phyloP scores from a whole-genome alignment of 495 filamentous ascomycete genomes.

The Penicillium psychrofluorescens region DNA sequence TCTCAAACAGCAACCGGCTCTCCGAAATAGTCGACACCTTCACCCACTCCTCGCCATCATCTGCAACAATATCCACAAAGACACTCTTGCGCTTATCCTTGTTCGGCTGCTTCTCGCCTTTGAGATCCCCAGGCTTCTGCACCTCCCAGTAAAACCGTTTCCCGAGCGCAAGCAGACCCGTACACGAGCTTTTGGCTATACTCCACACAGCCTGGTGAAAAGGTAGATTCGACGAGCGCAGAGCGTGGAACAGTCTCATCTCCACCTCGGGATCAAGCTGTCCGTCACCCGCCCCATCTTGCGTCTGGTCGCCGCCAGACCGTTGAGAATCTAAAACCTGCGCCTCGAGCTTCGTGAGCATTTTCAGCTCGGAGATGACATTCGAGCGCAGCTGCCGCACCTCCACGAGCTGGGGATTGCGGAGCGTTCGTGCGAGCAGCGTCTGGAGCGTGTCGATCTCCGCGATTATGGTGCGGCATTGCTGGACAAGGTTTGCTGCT shows the following conservation, averaged over 20 bases:
- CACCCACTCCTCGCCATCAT: slow-evolving; percentile 51
- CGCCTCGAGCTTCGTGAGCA: slow-evolving; percentile 39
- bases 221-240: slow-evolving; percentile 51
- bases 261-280: slow-evolving; percentile 13
- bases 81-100: slow-evolving; percentile 37
- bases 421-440: slow-evolving; percentile 35
- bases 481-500: slow-evolving; percentile 24
- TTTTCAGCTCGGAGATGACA: slow-evolving; percentile 40
- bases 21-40: slow-evolving; percentile 56
- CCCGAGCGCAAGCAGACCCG: slow-evolving; percentile 42
- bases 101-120: slow-evolving; percentile 21
- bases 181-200: slow-evolving; percentile 39
- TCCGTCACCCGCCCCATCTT: slow-evolving; percentile 4
- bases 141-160: slow-evolving; percentile 49
- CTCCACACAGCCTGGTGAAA: slow-evolving; percentile 52
- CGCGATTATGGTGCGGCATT: slow-evolving; percentile 35
- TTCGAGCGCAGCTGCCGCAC: slow-evolving; percentile 42
- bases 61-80: slow-evolving; percentile 43
- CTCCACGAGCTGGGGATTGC: slow-evolving; percentile 46
- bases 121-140: slow-evolving; percentile 4
- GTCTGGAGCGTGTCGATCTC: slow-evolving; percentile 42
- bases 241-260: slow-evolving; percentile 30
- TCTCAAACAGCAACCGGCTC: slow-evolving; percentile 49
- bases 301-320: background rate
- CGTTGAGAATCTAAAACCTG: slow-evolving; percentile 10